Conservation (phyloP, 345 rosid genomes). For the Excoecaria agallocha region DNA sequence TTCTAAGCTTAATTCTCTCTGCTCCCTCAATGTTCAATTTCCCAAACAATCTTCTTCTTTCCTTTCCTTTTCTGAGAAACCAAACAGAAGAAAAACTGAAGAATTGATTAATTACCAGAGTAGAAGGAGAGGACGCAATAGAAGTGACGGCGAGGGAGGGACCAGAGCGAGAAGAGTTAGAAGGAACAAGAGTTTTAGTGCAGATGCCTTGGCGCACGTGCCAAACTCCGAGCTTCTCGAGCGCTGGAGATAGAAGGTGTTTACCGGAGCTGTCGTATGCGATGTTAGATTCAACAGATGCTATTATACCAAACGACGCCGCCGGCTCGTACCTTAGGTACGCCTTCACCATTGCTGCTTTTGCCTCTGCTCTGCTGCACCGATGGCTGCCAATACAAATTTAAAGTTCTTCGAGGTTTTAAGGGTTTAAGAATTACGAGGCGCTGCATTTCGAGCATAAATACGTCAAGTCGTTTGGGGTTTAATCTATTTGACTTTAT, state of each 20-base stretch:
- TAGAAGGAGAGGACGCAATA: constrained; percentile 50
- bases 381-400: constrained; percentile 3
- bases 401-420: not conserved
- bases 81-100: not conserved
- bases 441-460: no score
- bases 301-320: constrained; percentile 61
- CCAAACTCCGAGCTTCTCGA: constrained; percentile 86
- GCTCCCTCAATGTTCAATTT: not conserved
- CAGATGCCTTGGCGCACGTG: constrained; percentile 89
- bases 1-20: not conserved
- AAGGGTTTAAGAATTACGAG: constrained; percentile 7
- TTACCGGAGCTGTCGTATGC: constrained; percentile 62
- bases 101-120: constrained; percentile 44
- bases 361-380: not conserved
- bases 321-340: constrained; percentile 69
- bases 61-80: not conserved
- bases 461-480: no score
- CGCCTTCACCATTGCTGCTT: constrained; percentile 63
- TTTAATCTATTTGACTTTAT: no score
- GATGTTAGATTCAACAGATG: constrained; percentile 61
- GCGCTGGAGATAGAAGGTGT: constrained; percentile 73
- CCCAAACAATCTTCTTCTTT: not conserved
- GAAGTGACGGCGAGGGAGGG: constrained; percentile 57
- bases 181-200: constrained; percentile 55
- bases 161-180: constrained; percentile 45